A percentile compares a stretch with the other conserved stretches of the same genome.
These are phyloP conservation scores for Agrocybe chaxingu DNA, from an alignment of 768 basidiomycete species.

Conservation along the genomic window DNA sequence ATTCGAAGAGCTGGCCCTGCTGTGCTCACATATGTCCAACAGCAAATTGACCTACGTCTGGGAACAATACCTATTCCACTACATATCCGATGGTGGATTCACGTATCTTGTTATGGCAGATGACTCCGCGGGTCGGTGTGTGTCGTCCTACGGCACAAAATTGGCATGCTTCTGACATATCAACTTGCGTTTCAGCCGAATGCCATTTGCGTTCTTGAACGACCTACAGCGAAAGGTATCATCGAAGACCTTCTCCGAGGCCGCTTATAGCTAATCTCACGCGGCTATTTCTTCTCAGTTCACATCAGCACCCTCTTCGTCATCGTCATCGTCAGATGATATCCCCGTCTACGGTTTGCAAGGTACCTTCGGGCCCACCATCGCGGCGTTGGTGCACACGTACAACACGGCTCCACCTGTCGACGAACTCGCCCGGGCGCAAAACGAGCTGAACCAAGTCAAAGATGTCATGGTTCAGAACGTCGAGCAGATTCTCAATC, in stretches of 20 bases:
- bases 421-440: slow-evolving; percentile 89
- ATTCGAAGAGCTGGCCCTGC: background rate
- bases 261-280: slow-evolving; percentile 1
- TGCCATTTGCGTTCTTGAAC: slow-evolving; percentile 90
- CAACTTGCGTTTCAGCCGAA: slow-evolving; percentile 47
- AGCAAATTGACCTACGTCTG: slow-evolving; percentile 85
- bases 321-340: slow-evolving; percentile 56
- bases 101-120: slow-evolving; percentile 94
- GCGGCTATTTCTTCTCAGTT: slow-evolving; percentile 38
- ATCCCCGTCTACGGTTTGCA: slow-evolving; percentile 65
- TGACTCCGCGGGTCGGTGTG: slow-evolving; percentile 84
- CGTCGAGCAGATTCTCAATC: slow-evolving; percentile 90
- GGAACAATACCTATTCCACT: slow-evolving; percentile 94
- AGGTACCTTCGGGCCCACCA: slow-evolving; percentile 65
- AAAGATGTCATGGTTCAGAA: slow-evolving; percentile 99
- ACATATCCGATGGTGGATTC: slow-evolving; percentile 84
- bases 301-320: slow-evolving; percentile 59
- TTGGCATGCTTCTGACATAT: slow-evolving; percentile 3
- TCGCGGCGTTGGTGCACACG: slow-evolving; percentile 75
- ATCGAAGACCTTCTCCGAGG: slow-evolving; percentile 2
- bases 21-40: slow-evolving; percentile 14
- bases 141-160: slow-evolving; percentile 2
- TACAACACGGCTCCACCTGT: slow-evolving; percentile 87
- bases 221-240: slow-evolving; percentile 78
- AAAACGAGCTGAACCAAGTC: slow-evolving; percentile 83